Evolutionary conservation across 805 yeast genomes (phyloP), one percentile per base, ranked within the genome.

Genomic region (Kuraishia floccosa): DNA sequence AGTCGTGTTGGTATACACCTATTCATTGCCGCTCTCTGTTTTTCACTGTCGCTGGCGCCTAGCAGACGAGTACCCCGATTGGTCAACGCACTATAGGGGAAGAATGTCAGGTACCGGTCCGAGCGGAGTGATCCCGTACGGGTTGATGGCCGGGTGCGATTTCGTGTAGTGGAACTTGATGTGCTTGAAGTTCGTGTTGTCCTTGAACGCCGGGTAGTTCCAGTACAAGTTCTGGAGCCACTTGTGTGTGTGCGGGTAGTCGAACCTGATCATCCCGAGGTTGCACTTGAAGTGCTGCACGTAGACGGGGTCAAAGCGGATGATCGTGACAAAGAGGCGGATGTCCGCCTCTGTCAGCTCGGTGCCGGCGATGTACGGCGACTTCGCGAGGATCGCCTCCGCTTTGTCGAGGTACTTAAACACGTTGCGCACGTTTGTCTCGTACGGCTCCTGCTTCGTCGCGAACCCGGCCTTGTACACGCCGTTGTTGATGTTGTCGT

Each of bases 261-360:
- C 82, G 26, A 46, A 52, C 49, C 96, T 72, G 44, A 89, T 81
- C 63, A 76, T 79, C 29, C 76, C 76, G 38, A 85, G 54, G 54
- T 89, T 89, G 54, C 95, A 83, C 58, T 89, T 91, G 72, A 89
- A 91, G 54, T 89, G 96, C 55, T 87, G 95, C 32, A 80, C 89
- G 49, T 89, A 89, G 15, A 86, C 94, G 1, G 93, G 81, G 52
- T 89, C 97, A 47, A 89, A 89, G 45, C 98, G 72, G 27, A 85
- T 65, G 36, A 89, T 76, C 2, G 97, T 89, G 16, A 96, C 75
- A 59, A 60, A 89, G 30, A 89, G 68, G 40, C 96, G 68, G 35
- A 89, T 65, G 52, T 89, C 98, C 5, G 94, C 94, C 58, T 89
- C 96, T 2, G 96, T 87, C 33, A 89, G 57, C 28, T 54, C 59